Evolutionary conservation across 805 yeast genomes (phyloP).

Genomic region (Teunomyces tritomae): DNA sequence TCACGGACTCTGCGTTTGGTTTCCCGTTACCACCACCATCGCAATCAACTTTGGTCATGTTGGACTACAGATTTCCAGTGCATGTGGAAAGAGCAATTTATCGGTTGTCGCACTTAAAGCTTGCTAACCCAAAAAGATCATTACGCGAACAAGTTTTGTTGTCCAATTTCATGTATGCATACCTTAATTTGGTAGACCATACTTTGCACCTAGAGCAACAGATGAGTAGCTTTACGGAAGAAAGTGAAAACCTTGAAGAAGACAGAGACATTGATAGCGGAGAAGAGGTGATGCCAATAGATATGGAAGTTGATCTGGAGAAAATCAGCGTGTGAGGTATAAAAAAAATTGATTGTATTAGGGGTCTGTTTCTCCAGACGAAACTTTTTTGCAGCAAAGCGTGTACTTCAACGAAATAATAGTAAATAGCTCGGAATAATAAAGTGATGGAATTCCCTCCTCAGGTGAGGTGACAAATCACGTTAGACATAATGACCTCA

Average conservation of each 20-base stretch:
- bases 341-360: no score
- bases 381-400: not conserved
- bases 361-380: not conserved
- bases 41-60: conserved; percentile 71
- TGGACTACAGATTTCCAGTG: conserved; percentile 83
- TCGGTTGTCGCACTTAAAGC: conserved; percentile 84
- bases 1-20: conserved; percentile 80
- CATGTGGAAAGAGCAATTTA: conserved; percentile 96
- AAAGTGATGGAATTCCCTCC: not conserved
- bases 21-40: conserved; percentile 84
- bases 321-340: not conserved
- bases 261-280: conserved; percentile 10
- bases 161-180: conserved; percentile 97
- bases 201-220: conserved; percentile 73
- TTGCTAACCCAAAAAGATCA: conserved; percentile 92
- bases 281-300: conserved; percentile 15
- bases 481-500: not conserved
- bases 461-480: not conserved
- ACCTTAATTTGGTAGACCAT: conserved; percentile 90
- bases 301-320: conserved; percentile 16
- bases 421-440: not conserved
- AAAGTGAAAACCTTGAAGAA: conserved; percentile 9
- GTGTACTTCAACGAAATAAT: not conserved
- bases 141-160: conserved; percentile 87
- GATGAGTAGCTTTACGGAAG: conserved; percentile 18